Evolutionary conservation across 1,284 basidiomycete genomes (phyloP), one percentile per base, ranked within the genome.

Genomic region (Trichosporon inkin): DNA sequence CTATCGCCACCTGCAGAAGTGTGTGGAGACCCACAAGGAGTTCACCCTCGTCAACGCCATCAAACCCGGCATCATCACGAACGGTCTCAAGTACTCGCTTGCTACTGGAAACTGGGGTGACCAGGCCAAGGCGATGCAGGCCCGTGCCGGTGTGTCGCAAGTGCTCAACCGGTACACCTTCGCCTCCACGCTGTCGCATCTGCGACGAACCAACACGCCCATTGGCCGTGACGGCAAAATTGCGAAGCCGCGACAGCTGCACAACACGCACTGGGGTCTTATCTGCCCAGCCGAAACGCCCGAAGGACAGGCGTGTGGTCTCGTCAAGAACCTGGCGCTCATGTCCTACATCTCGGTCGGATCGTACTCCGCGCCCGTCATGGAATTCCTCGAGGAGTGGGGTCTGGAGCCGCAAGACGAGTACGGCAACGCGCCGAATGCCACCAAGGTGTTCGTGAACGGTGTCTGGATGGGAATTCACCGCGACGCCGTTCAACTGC

Each of bases 401-500:
- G 95, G 93, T 68, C 80, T 96, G 68, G 92, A 96, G 77, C 90
- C 89, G 34, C 78, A 95, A 62, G 90, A 93, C 73, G 92, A 96
- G 77, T 94, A 92, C 71, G 87, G 88, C 0, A 86, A 89, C 72
- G 90, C 90, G 16, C 82, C 87, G 17, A 86, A 86, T 13, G 90
- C 88, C 61, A 98, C 95, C 36, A 99, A 99, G 80, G 92, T 99
- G 38, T 99, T 99, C 78, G 92, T 99, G 65, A 99, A 99, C 71
- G 96, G 96, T 73, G 93, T 98, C 10, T 99, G 96, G 96, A 92
- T 97, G 84, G 96, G 96, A 67, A 92, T 98, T n/a, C 94, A 98
- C 79, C 89, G 93, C 61, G 90, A 98, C 69, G 91, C 95, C 16
- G 88, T 88, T 52, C 89, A 91, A 68, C 82, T 99, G 56, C 91